phyloP scores from a whole-genome alignment of 768 basidiomycete species.

The Phylloporus sp. region DNA sequence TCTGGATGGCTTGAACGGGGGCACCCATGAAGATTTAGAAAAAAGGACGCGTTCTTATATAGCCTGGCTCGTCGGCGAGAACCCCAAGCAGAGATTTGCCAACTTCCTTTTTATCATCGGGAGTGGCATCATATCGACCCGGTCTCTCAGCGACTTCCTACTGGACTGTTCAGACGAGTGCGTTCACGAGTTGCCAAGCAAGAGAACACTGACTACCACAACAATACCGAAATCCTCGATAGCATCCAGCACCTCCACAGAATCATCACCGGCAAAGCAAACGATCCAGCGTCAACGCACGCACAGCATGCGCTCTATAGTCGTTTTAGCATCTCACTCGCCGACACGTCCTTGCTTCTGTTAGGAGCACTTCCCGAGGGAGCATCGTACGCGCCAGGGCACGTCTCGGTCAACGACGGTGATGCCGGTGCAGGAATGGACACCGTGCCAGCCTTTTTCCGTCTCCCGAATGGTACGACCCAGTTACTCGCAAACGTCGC shows the following conservation, averaged over 20 bases:
- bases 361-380: conserved; percentile 7
- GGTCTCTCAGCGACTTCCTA: neutral
- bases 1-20: conserved; percentile 17
- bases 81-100: no score
- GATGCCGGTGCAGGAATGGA: conserved; percentile 3
- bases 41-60: no score
- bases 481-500: conserved; percentile 59
- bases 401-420: neutral
- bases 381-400: conserved; percentile 19
- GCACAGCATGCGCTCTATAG: conserved; percentile 9
- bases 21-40: conserved; percentile 43
- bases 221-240: neutral
- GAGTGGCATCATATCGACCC: neutral
- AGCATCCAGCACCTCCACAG: neutral
- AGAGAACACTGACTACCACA: neutral
- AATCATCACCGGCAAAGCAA: neutral
- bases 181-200: neutral
- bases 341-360: conserved; percentile 26
- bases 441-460: conserved; percentile 32
- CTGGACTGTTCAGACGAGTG: neutral
- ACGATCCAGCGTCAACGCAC: neutral
- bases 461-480: conserved; percentile 61
- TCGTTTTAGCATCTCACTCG: conserved; percentile 37
- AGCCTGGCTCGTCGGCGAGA: no score
- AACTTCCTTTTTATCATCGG: no score